phyloP scores from a whole-genome alignment of 345 rosid genomes.

The Acer saccharum region DNA sequence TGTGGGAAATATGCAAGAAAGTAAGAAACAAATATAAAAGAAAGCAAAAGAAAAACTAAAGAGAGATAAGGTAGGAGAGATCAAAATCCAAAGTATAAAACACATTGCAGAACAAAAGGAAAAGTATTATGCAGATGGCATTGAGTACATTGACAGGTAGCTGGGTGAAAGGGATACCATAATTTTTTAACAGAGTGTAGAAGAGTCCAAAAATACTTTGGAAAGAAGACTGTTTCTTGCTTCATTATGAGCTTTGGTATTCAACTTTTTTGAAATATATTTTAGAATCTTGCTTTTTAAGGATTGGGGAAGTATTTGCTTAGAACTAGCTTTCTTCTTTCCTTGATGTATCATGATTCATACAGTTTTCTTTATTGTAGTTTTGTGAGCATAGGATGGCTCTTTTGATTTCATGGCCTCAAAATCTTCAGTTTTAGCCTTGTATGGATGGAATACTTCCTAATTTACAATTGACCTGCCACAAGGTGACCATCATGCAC shows the following conservation, averaged over 20 bases:
- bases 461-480: not conserved
- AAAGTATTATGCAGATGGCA: not conserved
- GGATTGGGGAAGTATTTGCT: not conserved
- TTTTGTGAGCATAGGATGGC: not conserved
- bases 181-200: no score
- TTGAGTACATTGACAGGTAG: not conserved
- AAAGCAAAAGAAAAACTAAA: not conserved
- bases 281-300: not conserved
- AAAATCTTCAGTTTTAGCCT: not conserved
- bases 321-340: not conserved
- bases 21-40: not conserved
- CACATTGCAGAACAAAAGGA: not conserved
- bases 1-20: not conserved
- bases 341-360: not conserved
- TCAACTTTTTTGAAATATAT: not conserved
- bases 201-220: not conserved
- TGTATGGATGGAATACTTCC: not conserved
- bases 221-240: not conserved
- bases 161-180: not conserved
- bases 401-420: not conserved
- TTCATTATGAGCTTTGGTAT: not conserved
- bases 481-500: not conserved
- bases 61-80: not conserved
- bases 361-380: not conserved
- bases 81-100: not conserved